Conservation (phyloP, 345 rosid genomes). For the Brassica napus region Da-Ae NC_063436.1:8240001-8240500, state of each 20-base stretch:
- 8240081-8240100: slow-evolving; percentile 82
- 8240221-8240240: not conserved
- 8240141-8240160: slow-evolving; percentile 10
- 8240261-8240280: slow-evolving; percentile 1
- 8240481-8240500: slow-evolving; percentile 3
- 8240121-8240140: slow-evolving; percentile 9
- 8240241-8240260: not conserved
- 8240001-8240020: slow-evolving; percentile 60
- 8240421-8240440: slow-evolving; percentile 12
- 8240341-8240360: not conserved
- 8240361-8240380: slow-evolving; percentile 3
- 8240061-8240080: slow-evolving; percentile 84
- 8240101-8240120: slow-evolving; percentile 43
- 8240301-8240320: not conserved
- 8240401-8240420: slow-evolving; percentile 21
- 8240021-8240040: slow-evolving; percentile 78
- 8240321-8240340: not conserved
- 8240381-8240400: slow-evolving; percentile 5
- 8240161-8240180: slow-evolving; percentile 5
- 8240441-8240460: not conserved
- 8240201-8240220: slow-evolving; percentile 8
- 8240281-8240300: not conserved
- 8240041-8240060: slow-evolving; percentile 75
- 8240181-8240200: slow-evolving; percentile 11
- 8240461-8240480: not conserved